phyloP scores from a whole-genome alignment of 441 rosid species.

The Lepidium campestre region DNA sequence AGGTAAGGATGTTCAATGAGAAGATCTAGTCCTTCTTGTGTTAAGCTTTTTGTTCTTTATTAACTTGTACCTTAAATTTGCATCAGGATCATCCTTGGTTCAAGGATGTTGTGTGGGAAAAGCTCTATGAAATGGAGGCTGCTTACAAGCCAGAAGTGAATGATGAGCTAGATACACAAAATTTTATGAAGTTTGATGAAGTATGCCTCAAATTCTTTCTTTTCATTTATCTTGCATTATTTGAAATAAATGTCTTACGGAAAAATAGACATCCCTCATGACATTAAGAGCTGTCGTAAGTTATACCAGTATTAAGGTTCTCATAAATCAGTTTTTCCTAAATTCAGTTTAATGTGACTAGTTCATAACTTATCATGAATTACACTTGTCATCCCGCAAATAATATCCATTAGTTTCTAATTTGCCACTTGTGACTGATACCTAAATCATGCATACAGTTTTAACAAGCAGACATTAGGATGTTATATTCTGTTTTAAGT shows the following conservation, averaged over 20 bases:
- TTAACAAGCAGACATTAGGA: background rate
- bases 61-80: conserved; percentile 17
- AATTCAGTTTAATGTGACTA: background rate
- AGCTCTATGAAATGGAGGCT: conserved; percentile 89
- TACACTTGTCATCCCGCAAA: background rate
- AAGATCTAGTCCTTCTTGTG: conserved; percentile 11
- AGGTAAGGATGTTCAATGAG: conserved; percentile 45
- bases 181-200: conserved; percentile 97
- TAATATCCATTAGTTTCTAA: background rate
- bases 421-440: background rate
- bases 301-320: background rate
- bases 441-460: background rate
- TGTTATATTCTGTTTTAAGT: background rate
- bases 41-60: conserved; percentile 20
- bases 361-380: too few species aligned
- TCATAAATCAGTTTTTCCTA: background rate
- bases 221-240: background rate
- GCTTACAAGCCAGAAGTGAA: conserved; percentile 93
- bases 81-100: conserved; percentile 96
- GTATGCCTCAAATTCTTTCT: conserved; percentile 36
- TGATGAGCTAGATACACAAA: conserved; percentile 91
- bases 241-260: background rate
- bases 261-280: background rate
- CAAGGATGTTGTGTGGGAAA: conserved; percentile 75
- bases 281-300: background rate